Evolutionary conservation across 2,329 filamentous ascomycete genomes (phyloP).

Genomic region (Fusarium sp.): DNA sequence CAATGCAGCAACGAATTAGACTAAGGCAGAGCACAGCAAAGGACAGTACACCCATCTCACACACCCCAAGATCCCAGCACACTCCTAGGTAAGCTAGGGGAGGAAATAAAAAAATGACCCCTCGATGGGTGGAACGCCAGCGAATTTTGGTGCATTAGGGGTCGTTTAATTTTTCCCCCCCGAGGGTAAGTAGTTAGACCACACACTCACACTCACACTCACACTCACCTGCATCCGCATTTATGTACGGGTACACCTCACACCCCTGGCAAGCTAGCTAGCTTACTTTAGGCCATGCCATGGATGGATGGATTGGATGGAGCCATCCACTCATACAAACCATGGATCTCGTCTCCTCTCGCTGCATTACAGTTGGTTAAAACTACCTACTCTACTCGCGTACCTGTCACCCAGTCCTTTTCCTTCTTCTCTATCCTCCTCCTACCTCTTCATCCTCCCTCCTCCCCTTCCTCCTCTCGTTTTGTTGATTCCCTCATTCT

Average conservation of each 20-base stretch:
- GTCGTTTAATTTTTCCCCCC: too few relatives aligned
- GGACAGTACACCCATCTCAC: background rate
- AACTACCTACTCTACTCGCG: constrained; percentile 49
- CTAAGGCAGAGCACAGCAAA: background rate
- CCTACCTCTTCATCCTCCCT: constrained; percentile 57
- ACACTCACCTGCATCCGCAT: background rate
- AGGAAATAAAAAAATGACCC: too few relatives aligned
- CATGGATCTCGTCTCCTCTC: constrained; percentile 23
- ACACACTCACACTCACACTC: background rate
- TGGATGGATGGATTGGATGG: constrained; percentile 12
- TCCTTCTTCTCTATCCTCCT: constrained; percentile 62
- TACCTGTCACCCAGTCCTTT: constrained; percentile 63
- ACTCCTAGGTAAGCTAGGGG: background rate
- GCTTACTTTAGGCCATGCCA: background rate
- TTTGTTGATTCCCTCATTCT: constrained; percentile 60
- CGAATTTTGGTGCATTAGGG: too few relatives aligned
- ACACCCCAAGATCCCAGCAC: constrained; percentile 20
- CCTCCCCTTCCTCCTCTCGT: constrained; percentile 52
- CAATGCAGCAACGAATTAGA: background rate
- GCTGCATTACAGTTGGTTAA: constrained; percentile 42
- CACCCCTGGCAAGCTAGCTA: background rate
- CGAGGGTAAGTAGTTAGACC: background rate
- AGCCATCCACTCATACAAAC: constrained; percentile 14
- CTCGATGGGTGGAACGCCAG: too few relatives aligned
- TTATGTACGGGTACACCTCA: background rate